phyloP scores from a whole-genome alignment of 495 filamentous ascomycete species.

The Penicillium psychrofluorescens region DNA sequence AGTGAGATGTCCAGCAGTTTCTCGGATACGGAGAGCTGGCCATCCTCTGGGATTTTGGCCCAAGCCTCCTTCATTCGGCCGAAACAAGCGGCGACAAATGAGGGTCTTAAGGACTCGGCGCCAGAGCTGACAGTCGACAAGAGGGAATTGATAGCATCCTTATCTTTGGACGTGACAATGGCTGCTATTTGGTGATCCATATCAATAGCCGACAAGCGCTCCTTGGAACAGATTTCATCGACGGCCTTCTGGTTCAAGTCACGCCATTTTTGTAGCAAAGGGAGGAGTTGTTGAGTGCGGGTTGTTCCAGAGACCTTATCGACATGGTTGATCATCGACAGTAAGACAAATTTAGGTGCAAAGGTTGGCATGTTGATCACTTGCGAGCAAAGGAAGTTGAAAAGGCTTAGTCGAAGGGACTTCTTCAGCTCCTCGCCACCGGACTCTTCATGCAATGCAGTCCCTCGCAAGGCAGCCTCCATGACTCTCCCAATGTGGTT shows the following conservation, averaged over 20 bases:
- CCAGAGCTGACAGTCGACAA: slow-evolving; percentile 41
- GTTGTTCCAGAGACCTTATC: slow-evolving; percentile 60
- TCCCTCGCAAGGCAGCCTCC: slow-evolving; percentile 47
- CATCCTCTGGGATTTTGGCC: slow-evolving; percentile 58
- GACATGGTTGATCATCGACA: slow-evolving; percentile 62
- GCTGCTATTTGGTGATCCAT: slow-evolving; percentile 53
- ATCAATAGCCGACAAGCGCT: slow-evolving; percentile 52
- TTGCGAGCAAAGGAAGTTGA: slow-evolving; percentile 72
- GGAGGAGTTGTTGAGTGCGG: slow-evolving; percentile 62
- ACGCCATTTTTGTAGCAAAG: slow-evolving; percentile 60
- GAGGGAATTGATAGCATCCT: slow-evolving; percentile 57
- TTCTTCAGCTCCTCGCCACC: slow-evolving; percentile 56
- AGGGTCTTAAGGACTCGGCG: slow-evolving; percentile 34
- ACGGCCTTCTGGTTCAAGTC: slow-evolving; percentile 35
- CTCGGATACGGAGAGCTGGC: slow-evolving; percentile 50
- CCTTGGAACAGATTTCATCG: slow-evolving; percentile 39
- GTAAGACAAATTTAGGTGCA: slow-evolving; percentile 57
- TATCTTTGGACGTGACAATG: slow-evolving; percentile 59
- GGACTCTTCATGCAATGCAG: slow-evolving; percentile 23
- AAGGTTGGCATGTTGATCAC: slow-evolving; percentile 57
- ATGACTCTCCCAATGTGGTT: slow-evolving; percentile 54
- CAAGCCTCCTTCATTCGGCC: slow-evolving; percentile 61
- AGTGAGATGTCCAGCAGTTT: slow-evolving; percentile 51
- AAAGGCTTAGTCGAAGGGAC: slow-evolving; percentile 52
- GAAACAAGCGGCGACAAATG: slow-evolving; percentile 55